These are phyloP conservation scores for Salix udensis DNA, from an alignment of 345 rosid species.

Conservation along the genomic window DNA sequence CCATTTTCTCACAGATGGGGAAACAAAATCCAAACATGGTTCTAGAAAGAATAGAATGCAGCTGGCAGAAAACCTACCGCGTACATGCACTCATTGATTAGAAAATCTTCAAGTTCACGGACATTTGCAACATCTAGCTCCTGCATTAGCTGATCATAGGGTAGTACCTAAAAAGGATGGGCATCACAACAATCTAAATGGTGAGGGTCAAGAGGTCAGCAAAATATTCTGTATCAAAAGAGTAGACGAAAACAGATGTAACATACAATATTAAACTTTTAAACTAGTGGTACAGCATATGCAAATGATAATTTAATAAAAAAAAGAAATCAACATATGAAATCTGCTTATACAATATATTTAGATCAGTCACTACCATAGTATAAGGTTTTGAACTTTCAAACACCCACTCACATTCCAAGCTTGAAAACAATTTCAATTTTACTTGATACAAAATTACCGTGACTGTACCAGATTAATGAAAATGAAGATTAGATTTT, in stretches of 20 bases:
- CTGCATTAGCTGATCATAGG: slow-evolving; percentile 79
- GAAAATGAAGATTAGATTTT: background rate
- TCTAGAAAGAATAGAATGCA: background rate
- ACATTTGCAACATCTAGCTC: slow-evolving; percentile 88
- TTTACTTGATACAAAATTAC: background rate
- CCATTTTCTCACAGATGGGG: background rate
- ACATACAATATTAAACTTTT: background rate
- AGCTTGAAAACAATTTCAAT: background rate
- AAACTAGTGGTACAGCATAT: background rate
- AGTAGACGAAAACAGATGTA: background rate
- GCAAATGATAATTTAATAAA: background rate
- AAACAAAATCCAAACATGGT: background rate
- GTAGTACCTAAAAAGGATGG: slow-evolving; percentile 52
- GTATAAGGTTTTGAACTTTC: background rate
- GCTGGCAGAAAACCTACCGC: slow-evolving; percentile 50
- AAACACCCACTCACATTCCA: background rate
- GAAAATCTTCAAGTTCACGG: slow-evolving; percentile 98
- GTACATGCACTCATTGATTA: slow-evolving; percentile 95
- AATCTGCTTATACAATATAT: background rate
- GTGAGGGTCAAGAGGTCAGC: background rate
- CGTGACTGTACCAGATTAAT: background rate
- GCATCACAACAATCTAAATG: slow-evolving; percentile 8
- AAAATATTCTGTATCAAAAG: background rate
- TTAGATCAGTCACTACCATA: background rate
- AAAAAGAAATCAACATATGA: background rate